Base-by-base conservation (phyloP, 2,329 filamentous ascomycete genomes). In the Penicillium fuscoglaucum region DNA sequence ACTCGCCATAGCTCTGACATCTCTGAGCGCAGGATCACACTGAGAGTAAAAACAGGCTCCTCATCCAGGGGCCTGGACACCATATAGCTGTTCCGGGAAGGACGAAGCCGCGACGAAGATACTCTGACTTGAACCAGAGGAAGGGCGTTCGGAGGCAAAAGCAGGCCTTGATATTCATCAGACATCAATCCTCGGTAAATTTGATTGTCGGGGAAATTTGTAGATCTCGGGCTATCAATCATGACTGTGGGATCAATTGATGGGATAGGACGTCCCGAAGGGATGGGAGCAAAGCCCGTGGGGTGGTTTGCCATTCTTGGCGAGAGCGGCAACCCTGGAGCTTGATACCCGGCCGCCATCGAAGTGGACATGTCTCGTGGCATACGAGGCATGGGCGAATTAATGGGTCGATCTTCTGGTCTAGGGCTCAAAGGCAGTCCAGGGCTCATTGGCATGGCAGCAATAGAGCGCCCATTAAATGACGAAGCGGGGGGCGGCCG, bases 31-130 rank as follows among this genome's bases (percentile, higher is more conserved):
- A 90, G 90, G 67, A 91, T 89, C 37, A 99, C 80, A 19, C 92
- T 93, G 53, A 99, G 80, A 0, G 92, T 96, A 69, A 98, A 97
- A 0, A 98, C 93, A 0, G 93, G 91, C 67, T 97, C 93, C 70
- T 96, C 93, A 58, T 97, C 93, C 21, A 90, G 80, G 61, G 90
- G 88, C 51, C 87, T 93, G 12, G 92, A 80, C 2, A 87, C 90
- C 68, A 96, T 80, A 66, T 95, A 84, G 72, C 93, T 97, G 39
- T 91, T 87, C 62, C 93, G 83, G 0, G 93, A 96, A 15, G 93
- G 95, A 70, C 91, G 92, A 81, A 99, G 87, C n/a, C 95, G 87
- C 24, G 95, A 98, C 5, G 95, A 98, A 4, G 92, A 91, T 4
- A 97, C 93, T 72, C 85, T 90, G 48, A 97, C 87, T 62, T 90